These are phyloP conservation scores for Quercus cerris DNA, from an alignment of 306 rosid species.

Conservation along the genomic window DNA sequence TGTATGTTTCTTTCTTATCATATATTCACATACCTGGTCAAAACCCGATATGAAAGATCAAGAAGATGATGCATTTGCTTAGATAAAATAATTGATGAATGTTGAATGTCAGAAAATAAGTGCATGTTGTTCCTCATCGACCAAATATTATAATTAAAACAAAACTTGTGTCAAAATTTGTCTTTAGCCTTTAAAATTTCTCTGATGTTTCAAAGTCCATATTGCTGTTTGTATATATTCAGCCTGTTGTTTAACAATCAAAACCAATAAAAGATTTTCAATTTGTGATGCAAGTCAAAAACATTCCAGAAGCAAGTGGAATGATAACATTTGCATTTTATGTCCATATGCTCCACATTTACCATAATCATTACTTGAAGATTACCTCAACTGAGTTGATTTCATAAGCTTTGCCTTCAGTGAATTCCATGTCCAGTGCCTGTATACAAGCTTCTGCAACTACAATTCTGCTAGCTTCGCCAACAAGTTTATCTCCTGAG, in stretches of 20 bases:
- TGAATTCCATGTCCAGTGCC: conserved; percentile 78
- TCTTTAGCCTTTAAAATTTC: too few relatives aligned
- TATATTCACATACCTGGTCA: background rate
- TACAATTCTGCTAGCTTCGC: conserved; percentile 85
- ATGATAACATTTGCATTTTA: too few relatives aligned
- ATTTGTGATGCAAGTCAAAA: background rate
- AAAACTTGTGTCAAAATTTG: too few relatives aligned
- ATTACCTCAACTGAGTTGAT: conserved; percentile 82
- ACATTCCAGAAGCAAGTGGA: too few relatives aligned
- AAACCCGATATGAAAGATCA: background rate
- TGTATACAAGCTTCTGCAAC: conserved; percentile 98
- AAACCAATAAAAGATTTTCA: background rate
- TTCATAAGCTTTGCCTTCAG: conserved; percentile 76
- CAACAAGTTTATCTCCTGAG: conserved; percentile 90
- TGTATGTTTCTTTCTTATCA: background rate
- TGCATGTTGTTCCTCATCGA: background rate
- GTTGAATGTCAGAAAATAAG: background rate
- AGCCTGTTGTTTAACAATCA: background rate
- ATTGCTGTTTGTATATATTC: background rate
- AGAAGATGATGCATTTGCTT: background rate
- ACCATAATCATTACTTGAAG: conserved; percentile 16
- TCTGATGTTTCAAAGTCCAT: too few relatives aligned
- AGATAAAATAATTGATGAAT: background rate
- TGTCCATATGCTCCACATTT: background rate
- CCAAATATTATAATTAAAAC: background rate